Base-by-base conservation (phyloP, 495 filamentous ascomycete genomes). In the Aspergillus baeticus region DNA sequence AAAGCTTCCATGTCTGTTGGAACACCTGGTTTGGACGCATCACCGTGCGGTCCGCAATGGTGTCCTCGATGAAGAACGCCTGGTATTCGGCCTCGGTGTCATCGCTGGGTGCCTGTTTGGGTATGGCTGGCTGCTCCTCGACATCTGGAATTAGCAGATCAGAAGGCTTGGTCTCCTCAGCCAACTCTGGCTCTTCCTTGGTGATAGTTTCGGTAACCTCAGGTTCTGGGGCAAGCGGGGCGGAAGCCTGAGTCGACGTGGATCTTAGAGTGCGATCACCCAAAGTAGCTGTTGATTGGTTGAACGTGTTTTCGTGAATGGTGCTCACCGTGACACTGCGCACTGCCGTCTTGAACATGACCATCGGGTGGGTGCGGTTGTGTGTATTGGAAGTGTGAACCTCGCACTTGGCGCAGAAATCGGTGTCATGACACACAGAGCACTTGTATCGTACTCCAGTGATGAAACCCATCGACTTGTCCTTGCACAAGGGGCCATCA, bases 361-460 rank as follows among this genome's bases (percentile, higher is more conserved):
- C 90, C 64, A 98, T 75, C 6, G 94, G 94, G 65, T 99, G 94
- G 14, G 94, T 96, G 60, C 83, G 83, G 76, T 98, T 98, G 77
- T 99, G 94, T 6, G 70, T 73, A 70, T 96, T 91, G 48, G 76
- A 78, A 5, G 95, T 95, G 59, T 83, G 82, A 22, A 92, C 89
- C 74, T 99, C 94, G 73, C 94, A 99, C 65, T 82, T 88, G 60
- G 87, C 91, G 69, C 94, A 99, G 81, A 98, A 96, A 65, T 98
- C 95, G 33, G 87, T 89, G 69, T 99, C 95, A 66, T 94, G 83
- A 75, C 94, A 99, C 49, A 99, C 88, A 54, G 95, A 91, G 68
- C 94, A 99, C 83, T 98, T 98, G 81, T 93, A 99, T 55, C 94
- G 87, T 60, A 87, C 81, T 15, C 94, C 95, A 29, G 76, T 76